Base-by-base conservation (phyloP, 1,284 basidiomycete genomes). In the Neotropicomus parvogracilis region DNA sequence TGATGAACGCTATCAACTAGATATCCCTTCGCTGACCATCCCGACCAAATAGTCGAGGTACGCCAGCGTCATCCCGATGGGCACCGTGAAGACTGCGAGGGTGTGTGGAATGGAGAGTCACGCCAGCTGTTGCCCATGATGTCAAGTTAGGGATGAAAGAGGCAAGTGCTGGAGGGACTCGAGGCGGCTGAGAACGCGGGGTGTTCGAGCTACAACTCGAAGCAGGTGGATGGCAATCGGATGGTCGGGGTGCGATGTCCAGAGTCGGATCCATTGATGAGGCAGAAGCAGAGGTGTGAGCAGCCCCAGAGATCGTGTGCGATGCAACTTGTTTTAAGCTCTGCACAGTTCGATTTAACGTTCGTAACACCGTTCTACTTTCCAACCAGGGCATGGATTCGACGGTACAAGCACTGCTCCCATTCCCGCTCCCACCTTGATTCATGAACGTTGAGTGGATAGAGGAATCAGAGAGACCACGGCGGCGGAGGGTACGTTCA, bases 391-490 rank as follows among this genome's bases (percentile, higher is more conserved):
- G 49, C 6, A 56, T 28, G 13, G 35, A 42, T 26, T 47, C 54
- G 19, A 20, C 34, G 28, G 43, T 27, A 20, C 17, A 40, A 35
- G 17, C 3, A 36, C 7, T 8, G 3, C 21, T 44, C 19, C 68
- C 72, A 17, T 43, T 43, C 16, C 24, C n/a, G 1, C 4, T 11
- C 14, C 34, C 49, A 10, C 65, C 74, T 40, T 85, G 83, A 42
- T 65, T 73, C 44, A 83, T 70, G 66, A 88, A 94, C 0, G 88
- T 88, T 1, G 90, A 88, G 52, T 84, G 87, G 52, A 97, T 92
- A 2, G 90, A 93, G 6, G 91, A 93, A 65, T 97, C 94, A 1
- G 88, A 91, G 33, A 95, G 68, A 1, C 91, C 91, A 44, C 93
- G 78, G 14, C 86, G 78, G 17, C 83, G 80, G 6, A 95, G 72